Percentiles rank a stretch among this genome's conserved stretches.
Conservation (phyloP, 192 early-diverging fungal genomes). For the Coemansia sp. region DNA sequence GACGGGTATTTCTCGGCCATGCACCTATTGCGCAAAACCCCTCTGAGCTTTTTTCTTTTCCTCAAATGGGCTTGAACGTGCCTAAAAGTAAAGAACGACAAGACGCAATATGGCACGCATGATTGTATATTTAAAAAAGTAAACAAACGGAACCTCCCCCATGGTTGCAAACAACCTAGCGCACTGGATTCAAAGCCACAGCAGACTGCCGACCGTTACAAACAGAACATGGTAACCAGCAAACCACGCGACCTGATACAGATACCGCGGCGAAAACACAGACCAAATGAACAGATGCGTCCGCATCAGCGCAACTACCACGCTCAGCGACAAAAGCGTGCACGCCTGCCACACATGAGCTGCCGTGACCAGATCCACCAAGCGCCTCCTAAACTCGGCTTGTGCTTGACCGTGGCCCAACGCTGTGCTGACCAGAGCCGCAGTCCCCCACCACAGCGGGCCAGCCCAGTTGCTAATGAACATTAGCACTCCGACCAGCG, state of each 20-base stretch:
- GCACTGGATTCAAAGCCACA: conserved; percentile 20
- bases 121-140: neutral
- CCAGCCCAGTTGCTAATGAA: conserved; percentile 76
- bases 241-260: conserved; percentile 76
- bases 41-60: too few relatives aligned
- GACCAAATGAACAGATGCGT: conserved; percentile 83
- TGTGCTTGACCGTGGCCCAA: neutral
- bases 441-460: conserved; percentile 64
- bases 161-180: neutral
- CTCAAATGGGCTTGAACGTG: too few relatives aligned
- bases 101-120: too few relatives aligned
- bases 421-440: conserved; percentile 37
- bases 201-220: conserved; percentile 23
- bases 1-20: too few relatives aligned
- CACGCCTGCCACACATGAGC: conserved; percentile 53
- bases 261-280: conserved; percentile 79
- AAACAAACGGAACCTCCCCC: neutral
- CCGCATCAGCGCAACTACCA: conserved; percentile 65
- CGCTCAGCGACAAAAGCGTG: conserved; percentile 59
- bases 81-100: too few relatives aligned
- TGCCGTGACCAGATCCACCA: conserved; percentile 15
- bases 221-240: conserved; percentile 34
- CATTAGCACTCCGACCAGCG: conserved; percentile 64
- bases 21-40: too few relatives aligned
- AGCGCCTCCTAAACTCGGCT: neutral